Conservation (phyloP, 1,139 yeast genomes). For the Diutina neorugosa region DNA sequence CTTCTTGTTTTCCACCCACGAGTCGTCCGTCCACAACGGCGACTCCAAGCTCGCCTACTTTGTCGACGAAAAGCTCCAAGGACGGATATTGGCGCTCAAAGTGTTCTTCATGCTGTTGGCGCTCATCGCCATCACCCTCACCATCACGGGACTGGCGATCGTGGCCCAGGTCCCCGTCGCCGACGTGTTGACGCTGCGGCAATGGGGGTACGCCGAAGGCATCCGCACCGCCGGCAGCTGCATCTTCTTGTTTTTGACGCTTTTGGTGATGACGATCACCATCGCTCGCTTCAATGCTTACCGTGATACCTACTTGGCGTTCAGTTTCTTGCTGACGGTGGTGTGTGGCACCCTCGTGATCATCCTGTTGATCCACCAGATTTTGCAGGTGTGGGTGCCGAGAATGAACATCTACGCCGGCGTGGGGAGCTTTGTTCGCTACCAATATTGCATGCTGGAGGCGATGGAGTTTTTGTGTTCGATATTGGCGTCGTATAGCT, state of each 20-base stretch:
- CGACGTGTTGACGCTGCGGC: neutral
- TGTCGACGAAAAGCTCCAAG: neutral
- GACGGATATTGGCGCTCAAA: neutral
- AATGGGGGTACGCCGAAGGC: neutral
- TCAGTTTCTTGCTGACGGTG: neutral
- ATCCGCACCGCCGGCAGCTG: constrained; percentile 1
- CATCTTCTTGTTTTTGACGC: neutral
- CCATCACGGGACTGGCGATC: neutral
- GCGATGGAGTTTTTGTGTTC: neutral
- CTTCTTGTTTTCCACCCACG: neutral
- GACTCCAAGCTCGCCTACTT: neutral
- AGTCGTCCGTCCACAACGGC: neutral
- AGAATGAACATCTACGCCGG: neutral
- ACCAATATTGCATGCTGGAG: neutral
- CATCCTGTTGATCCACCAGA: neutral
- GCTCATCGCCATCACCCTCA: neutral
- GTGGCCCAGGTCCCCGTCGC: neutral
- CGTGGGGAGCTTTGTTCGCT: neutral
- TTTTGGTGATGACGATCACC: neutral
- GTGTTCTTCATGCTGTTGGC: neutral
- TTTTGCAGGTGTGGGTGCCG: neutral
- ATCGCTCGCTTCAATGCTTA: neutral
- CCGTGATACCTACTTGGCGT: neutral
- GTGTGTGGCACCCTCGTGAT: neutral
- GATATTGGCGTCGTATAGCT: constrained; percentile 1